A percentile compares a stretch with the other conserved stretches of the same genome.
These are phyloP conservation scores for Gossypium australe DNA, from an alignment of 345 rosid genomes.

Conservation along the genomic window DNA sequence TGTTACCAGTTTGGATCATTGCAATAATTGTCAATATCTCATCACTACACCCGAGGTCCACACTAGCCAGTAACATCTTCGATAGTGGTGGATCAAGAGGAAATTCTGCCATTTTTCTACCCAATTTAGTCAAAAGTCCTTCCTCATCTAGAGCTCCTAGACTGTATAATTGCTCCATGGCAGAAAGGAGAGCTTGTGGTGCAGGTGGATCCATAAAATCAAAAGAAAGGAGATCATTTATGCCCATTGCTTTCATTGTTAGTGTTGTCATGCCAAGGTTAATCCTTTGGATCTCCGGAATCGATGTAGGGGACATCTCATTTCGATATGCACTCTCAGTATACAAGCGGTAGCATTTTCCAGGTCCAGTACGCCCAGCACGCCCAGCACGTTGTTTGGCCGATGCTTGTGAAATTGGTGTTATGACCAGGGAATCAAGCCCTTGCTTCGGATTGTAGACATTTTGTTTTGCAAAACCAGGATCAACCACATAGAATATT, in stretches of 20 bases:
- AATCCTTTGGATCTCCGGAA: conserved; percentile 90
- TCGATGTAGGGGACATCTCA: conserved; percentile 73
- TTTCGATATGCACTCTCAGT: conserved; percentile 67
- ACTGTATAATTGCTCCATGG: conserved; percentile 83
- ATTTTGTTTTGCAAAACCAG: conserved; percentile 68
- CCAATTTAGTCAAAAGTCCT: conserved; percentile 81
- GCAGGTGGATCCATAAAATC: conserved; percentile 80
- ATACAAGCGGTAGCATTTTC: conserved; percentile 63
- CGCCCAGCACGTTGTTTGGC: conserved; percentile 74
- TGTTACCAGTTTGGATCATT: conserved; percentile 87
- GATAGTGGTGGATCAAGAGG: conserved; percentile 90
- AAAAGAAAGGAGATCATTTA: conserved; percentile 68
- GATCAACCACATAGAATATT: conserved; percentile 64
- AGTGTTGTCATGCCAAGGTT: conserved; percentile 67
- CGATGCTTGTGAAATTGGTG: conserved; percentile 80
- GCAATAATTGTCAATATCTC: conserved; percentile 87
- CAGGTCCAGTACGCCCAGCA: conserved; percentile 77
- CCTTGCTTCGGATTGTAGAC: conserved; percentile 69
- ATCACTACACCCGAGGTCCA: conserved; percentile 91
- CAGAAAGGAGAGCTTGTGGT: conserved; percentile 76
- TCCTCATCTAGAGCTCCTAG: conserved; percentile 89
- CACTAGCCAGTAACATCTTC: conserved; percentile 92
- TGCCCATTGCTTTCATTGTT: conserved; percentile 91
- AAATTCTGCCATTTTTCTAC: conserved; percentile 96
- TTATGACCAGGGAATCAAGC: conserved; percentile 58